Percentiles rank a stretch among this genome's conserved stretches.
Conservation (phyloP, 1,139 yeast species). For the Martiniozyma asiatica region DNA sequence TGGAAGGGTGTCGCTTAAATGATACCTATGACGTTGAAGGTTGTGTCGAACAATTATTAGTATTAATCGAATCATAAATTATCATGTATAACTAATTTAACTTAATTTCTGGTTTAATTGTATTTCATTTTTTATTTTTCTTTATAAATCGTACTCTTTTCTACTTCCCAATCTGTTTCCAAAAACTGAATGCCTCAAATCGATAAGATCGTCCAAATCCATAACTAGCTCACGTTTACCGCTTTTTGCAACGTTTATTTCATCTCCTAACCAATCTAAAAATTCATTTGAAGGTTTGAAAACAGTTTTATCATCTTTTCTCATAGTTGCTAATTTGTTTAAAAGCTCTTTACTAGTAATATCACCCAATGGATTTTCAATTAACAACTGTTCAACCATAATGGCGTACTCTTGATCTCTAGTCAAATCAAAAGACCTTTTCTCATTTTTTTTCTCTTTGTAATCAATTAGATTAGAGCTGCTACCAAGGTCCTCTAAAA, state of each 20-base stretch:
- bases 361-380: neutral
- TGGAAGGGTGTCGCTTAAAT: constrained; percentile 35
- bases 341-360: constrained; percentile 6
- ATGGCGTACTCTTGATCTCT: constrained; percentile 4
- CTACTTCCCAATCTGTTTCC: constrained; percentile 70
- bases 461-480: too few species aligned
- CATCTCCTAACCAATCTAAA: constrained; percentile 51
- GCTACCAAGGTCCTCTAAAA: constrained; percentile 30
- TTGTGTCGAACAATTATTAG: constrained; percentile 56
- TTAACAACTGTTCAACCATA: constrained; percentile 1
- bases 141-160: constrained; percentile 40
- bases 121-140: too few species aligned
- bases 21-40: constrained; percentile 48
- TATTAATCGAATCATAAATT: too few species aligned
- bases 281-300: constrained; percentile 26
- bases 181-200: constrained; percentile 57
- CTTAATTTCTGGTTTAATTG: too few species aligned
- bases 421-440: constrained; percentile 3
- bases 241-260: constrained; percentile 31
- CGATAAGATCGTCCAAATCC: constrained; percentile 36
- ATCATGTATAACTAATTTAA: too few species aligned
- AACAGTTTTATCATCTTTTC: constrained; percentile 5
- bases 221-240: constrained; percentile 19
- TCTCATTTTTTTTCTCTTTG: constrained; percentile 10
- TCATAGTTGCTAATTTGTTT: constrained; percentile 9